These are phyloP conservation scores for Mrakiaceae sp. DNA, from an alignment of 1,284 basidiomycete species.

Conservation along the genomic window DNA sequence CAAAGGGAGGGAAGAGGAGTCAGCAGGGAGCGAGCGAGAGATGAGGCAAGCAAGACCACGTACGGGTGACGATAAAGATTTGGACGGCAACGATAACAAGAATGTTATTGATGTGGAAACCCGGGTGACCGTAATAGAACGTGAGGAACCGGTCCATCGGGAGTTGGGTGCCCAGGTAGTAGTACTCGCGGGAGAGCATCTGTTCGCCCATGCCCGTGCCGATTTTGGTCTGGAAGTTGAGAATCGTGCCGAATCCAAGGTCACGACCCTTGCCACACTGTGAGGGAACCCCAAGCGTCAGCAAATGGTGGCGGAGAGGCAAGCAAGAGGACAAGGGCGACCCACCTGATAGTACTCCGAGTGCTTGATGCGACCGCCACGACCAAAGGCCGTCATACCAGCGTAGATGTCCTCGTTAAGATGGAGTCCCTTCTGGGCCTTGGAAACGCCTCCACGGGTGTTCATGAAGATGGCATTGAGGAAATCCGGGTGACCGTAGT, in stretches of 20 bases:
- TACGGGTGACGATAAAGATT: constrained; percentile 74
- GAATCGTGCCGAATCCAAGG: constrained; percentile 94
- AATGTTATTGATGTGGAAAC: constrained; percentile 99
- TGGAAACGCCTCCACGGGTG: constrained; percentile 94
- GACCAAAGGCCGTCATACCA: constrained; percentile 95
- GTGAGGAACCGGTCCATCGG: constrained; percentile 97
- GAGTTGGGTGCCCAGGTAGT: constrained; percentile 97
- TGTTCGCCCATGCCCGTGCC: constrained; percentile 99
- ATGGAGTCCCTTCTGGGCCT: constrained; percentile 97
- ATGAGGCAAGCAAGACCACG: constrained; percentile 29
- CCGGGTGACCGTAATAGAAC: constrained; percentile 99
- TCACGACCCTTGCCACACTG: constrained; percentile 98
- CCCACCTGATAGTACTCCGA: constrained; percentile 79
- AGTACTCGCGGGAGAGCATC: constrained; percentile 97
- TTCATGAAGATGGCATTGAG: constrained; percentile 96
- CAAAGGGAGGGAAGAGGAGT: constrained; percentile 17
- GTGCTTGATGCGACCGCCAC: constrained; percentile 96
- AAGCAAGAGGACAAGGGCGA: constrained; percentile 10
- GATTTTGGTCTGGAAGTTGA: constrained; percentile 99
- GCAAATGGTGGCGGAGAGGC: not conserved
- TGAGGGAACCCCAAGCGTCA: no score
- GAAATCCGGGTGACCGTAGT: constrained; percentile 99
- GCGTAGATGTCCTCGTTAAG: constrained; percentile 99
- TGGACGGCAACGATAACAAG: constrained; percentile 90
- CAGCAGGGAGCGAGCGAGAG: constrained; percentile 17